phyloP scores from a whole-genome alignment of 148 eudicot species.

The Nepenthes mirabilis region DNA sequence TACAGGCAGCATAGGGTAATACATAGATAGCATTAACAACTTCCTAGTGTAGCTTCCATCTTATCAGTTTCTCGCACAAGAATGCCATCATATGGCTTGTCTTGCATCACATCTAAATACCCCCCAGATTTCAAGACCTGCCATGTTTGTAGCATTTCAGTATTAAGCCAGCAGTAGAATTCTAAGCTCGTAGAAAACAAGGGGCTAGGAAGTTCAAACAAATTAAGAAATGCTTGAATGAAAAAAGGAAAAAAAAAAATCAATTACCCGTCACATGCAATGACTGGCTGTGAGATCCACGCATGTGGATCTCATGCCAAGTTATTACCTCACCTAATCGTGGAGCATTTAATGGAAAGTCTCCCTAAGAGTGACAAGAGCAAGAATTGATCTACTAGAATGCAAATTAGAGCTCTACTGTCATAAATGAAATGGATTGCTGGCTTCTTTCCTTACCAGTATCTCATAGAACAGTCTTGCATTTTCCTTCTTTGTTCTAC shows the following conservation, averaged over 20 bases:
- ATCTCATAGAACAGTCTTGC: conserved; percentile 76
- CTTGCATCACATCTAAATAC: conserved; percentile 43
- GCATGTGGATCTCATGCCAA: no score
- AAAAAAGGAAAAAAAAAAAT: no score
- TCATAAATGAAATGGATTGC: not conserved
- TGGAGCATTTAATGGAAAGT: no score
- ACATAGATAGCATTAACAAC: no score
- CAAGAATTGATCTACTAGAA: not conserved
- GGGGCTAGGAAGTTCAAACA: not conserved
- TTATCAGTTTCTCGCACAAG: conserved; percentile 26
- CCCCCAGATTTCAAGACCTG: conserved; percentile 52
- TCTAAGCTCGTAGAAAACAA: not conserved
- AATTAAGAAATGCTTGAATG: no score
- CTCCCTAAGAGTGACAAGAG: no score
- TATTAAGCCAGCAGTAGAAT: not conserved
- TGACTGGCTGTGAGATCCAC: no score
- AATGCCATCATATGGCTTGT: conserved; percentile 47
- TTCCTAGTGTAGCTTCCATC: no score
- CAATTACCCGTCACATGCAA: no score
- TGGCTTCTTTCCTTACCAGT: conserved; percentile 42
- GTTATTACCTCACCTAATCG: no score
- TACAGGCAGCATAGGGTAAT: no score
- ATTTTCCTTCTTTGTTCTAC: conserved; percentile 52
- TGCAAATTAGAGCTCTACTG: not conserved
- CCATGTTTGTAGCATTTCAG: not conserved